Conservation (phyloP, 805 yeast genomes). For the Candida rishiriensis region DNA sequence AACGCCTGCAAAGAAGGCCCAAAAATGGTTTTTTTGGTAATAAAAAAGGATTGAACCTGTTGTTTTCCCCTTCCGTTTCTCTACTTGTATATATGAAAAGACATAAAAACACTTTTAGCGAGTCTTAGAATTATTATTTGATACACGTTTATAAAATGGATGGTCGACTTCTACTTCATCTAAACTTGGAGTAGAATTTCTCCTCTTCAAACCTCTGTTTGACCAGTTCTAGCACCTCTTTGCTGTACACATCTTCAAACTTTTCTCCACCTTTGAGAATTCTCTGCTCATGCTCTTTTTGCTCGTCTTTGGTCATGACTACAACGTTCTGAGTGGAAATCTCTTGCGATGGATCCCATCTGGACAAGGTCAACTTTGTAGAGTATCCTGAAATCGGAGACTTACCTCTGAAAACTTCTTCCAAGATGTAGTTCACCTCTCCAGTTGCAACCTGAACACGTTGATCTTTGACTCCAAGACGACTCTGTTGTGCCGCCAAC, state of each 20-base stretch:
- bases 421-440: slow-evolving; percentile 80
- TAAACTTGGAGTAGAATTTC: slow-evolving; percentile 58
- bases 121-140: not conserved
- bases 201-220: slow-evolving; percentile 71
- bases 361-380: slow-evolving; percentile 71
- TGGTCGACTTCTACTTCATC: slow-evolving; percentile 15
- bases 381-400: slow-evolving; percentile 82
- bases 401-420: slow-evolving; percentile 90
- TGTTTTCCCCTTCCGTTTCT: not conserved
- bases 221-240: slow-evolving; percentile 53
- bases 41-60: not conserved
- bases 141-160: slow-evolving; percentile 5
- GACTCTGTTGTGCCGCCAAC: slow-evolving; percentile 80
- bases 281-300: slow-evolving; percentile 68
- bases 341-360: slow-evolving; percentile 75
- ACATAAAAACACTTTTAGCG: no score
- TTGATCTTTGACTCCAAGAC: slow-evolving; percentile 69
- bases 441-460: slow-evolving; percentile 66
- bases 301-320: slow-evolving; percentile 86
- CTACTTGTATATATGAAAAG: not conserved
- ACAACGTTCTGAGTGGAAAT: slow-evolving; percentile 75
- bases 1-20: slow-evolving; percentile 42
- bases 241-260: slow-evolving; percentile 58
- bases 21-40: slow-evolving; percentile 56
- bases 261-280: slow-evolving; percentile 66